Evolutionary conservation across 495 filamentous ascomycete species (phyloP).

Genomic region (Penicillium flavigenum): DNA sequence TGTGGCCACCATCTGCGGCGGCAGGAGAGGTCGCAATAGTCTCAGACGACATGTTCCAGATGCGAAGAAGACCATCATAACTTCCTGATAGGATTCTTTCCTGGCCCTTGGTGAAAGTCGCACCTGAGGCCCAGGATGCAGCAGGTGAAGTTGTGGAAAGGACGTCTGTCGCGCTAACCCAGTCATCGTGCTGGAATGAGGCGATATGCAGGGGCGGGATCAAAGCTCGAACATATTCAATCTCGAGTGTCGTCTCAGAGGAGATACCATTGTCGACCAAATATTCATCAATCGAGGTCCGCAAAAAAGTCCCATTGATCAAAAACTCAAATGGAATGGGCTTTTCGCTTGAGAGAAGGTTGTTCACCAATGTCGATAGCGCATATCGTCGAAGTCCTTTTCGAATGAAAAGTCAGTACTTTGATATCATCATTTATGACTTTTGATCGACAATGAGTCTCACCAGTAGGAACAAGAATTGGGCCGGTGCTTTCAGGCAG

Average conservation of each 20-base stretch:
- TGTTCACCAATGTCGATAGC: conserved; percentile 90
- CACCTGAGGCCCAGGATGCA: conserved; percentile 53
- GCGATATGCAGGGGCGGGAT: conserved; percentile 83
- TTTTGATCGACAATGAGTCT: conserved; percentile 16
- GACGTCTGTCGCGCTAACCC: conserved; percentile 91
- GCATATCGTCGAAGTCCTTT: conserved; percentile 82
- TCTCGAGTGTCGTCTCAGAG: conserved; percentile 76
- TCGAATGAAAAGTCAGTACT: conserved; percentile 17
- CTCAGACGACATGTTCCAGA: conserved; percentile 87
- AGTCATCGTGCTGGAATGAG: conserved; percentile 93
- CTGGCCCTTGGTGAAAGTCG: conserved; percentile 45
- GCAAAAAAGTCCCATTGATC: conserved; percentile 85
- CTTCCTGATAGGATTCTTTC: conserved; percentile 81
- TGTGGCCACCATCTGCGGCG: conserved; percentile 66
- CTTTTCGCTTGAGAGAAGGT: conserved; percentile 71
- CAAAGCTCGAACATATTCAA: conserved; percentile 90
- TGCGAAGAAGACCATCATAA: conserved; percentile 81
- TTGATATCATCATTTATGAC: background rate
- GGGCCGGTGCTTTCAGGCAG: conserved; percentile 60
- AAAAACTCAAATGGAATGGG: conserved; percentile 96
- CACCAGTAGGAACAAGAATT: conserved; percentile 65
- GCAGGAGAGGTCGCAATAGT: conserved; percentile 67
- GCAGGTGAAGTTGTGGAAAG: conserved; percentile 65
- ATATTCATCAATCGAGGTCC: conserved; percentile 85
- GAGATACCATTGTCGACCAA: conserved; percentile 82